Base-by-base conservation (phyloP, 2,329 filamentous ascomycete species). In the Periconia digitata region DNA sequence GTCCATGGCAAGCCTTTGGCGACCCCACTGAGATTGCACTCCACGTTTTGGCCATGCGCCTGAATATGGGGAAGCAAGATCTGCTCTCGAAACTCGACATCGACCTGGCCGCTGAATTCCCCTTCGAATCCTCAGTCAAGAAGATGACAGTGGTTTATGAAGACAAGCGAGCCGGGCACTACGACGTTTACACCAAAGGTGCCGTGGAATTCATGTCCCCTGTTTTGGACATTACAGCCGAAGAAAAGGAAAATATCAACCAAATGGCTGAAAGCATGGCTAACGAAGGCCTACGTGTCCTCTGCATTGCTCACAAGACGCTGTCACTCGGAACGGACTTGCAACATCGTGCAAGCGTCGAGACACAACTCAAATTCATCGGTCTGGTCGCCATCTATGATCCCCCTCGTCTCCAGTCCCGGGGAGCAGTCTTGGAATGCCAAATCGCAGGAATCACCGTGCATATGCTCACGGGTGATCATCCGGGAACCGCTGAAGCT, bases 301-400 rank as follows among this genome's bases (percentile, higher is more conserved):
- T 72, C 20, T 71, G 68, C 45, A 66, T 71, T 29, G 69, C 67
- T 21, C 69, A 71, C 49, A 72, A 69, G 55, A 53, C 53, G 16
- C 53, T 70, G 7, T 55, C 60, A 7, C 36, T 58, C 13, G 62
- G 56, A 20, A 48, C 62, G 8, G 58, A 69, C 29, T 56, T 70
- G n/a, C 54, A 54, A 32, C 60, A 67, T 35, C 87, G 90, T 6
- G 72, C 76, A 6, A 72, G 78, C 4, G 79, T 92, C 13, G 90
- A 95, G 65, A 74, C 76, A 29, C 77, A 82, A 23, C 81, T 96
- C 24, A 80, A 79, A 3, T 88, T 95, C 52, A 81, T 89, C 13
- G 92, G 91, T n/a, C 79, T 96, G 8, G 85, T 88, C 41, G 90
- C 90, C 47, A 86, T 95, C 54, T 92, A 94, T 65, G 90, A 95